Percentiles rank a stretch among this genome's conserved stretches.
phyloP scores from a whole-genome alignment of 495 filamentous ascomycete species.

The Aspergillus bridgeri region DNA sequence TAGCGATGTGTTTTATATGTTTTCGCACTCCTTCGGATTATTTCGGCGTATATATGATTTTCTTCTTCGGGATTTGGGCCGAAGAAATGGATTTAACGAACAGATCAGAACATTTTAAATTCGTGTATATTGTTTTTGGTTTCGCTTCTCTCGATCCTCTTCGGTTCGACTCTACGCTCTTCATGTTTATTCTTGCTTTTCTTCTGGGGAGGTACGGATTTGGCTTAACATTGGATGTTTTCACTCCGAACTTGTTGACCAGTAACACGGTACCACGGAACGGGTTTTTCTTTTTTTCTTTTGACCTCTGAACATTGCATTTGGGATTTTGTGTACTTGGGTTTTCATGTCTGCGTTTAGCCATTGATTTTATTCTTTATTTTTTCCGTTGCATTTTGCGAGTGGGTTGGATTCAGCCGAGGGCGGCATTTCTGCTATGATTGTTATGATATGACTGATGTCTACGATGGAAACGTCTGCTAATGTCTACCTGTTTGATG shows the following conservation, averaged over 20 bases:
- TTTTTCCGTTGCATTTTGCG: slow-evolving; percentile 13
- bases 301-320: slow-evolving; percentile 6
- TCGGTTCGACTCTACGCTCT: slow-evolving; percentile 1
- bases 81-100: slow-evolving; percentile 16
- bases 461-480: slow-evolving; percentile 23
- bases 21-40: slow-evolving; percentile 15
- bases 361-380: too few species aligned
- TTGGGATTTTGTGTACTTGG: slow-evolving; percentile 8
- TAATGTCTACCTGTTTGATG: slow-evolving; percentile 25
- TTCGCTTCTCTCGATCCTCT: neutral
- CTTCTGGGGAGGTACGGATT: slow-evolving; percentile 3
- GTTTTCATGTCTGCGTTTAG: slow-evolving; percentile 5
- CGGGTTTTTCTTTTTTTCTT: neutral
- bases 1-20: slow-evolving; percentile 24
- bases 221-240: slow-evolving; percentile 1
- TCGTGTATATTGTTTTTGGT: slow-evolving; percentile 12
- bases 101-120: slow-evolving; percentile 12
- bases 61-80: slow-evolving; percentile 9
- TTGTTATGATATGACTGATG: slow-evolving; percentile 26
- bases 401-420: slow-evolving; percentile 13
- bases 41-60: slow-evolving; percentile 20
- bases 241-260: neutral
- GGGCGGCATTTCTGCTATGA: slow-evolving; percentile 23
- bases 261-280: slow-evolving; percentile 6
- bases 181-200: slow-evolving; percentile 8